A percentile compares a stretch with the other conserved stretches of the same genome.
Evolutionary conservation across 2,329 filamentous ascomycete genomes (phyloP).

Genomic region (Aureobasidium sp.): DNA sequence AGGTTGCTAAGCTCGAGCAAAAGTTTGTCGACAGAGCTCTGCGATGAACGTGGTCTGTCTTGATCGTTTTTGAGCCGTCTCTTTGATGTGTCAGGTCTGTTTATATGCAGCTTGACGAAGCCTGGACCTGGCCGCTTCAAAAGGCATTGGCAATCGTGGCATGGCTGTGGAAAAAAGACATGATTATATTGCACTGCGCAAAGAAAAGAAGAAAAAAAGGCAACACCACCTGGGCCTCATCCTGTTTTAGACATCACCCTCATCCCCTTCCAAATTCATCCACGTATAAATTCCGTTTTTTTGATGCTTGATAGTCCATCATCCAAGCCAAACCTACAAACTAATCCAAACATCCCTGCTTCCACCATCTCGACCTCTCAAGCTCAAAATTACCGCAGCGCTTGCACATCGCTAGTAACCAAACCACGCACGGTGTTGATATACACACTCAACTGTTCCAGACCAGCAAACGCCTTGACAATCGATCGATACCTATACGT

Average conservation of each 20-base stretch:
- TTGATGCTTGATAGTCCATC: background rate
- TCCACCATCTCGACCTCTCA: background rate
- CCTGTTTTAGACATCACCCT: no score
- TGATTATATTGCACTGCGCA: background rate
- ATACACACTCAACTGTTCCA: background rate
- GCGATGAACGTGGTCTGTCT: conserved; percentile 23
- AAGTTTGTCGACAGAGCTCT: conserved; percentile 80
- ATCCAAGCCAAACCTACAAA: no score
- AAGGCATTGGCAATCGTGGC: background rate
- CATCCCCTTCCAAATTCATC: background rate
- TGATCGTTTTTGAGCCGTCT: background rate
- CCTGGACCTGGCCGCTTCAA: background rate
- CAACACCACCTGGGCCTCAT: background rate
- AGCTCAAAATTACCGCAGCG: background rate
- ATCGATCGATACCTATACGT: background rate
- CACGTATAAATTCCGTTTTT: background rate
- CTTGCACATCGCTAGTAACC: background rate
- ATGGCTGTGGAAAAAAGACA: background rate
- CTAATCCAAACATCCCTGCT: background rate
- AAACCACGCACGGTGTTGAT: background rate
- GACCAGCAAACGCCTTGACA: background rate
- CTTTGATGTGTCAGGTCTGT: background rate
- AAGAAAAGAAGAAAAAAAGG: background rate
- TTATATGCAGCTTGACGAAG: background rate
- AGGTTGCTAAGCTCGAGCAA: conserved; percentile 79